These are phyloP conservation scores for Wickerhamomyces bisporus DNA, from an alignment of 805 yeast genomes.

Conservation along the genomic window DNA sequence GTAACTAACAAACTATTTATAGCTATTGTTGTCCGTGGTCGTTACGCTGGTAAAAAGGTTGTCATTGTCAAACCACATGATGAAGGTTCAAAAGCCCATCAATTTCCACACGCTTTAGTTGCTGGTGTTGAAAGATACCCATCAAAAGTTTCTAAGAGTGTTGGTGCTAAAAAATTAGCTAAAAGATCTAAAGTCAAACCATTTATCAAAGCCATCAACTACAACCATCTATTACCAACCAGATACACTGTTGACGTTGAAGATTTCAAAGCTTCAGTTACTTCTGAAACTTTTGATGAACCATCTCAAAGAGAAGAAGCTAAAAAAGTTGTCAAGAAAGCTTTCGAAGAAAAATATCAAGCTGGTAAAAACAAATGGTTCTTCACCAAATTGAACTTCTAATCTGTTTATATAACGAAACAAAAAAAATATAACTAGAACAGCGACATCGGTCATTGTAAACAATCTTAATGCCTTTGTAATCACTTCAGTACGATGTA, in stretches of 20 bases:
- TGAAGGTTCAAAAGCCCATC: conserved; percentile 98
- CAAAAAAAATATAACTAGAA: not conserved
- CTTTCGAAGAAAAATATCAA: conserved; percentile 98
- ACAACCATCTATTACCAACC: conserved; percentile 99
- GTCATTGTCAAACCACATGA: conserved; percentile 98
- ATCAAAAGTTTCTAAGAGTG: conserved; percentile 89
- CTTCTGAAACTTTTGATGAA: conserved; percentile 92
- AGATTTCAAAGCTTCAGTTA: conserved; percentile 83
- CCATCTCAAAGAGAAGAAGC: conserved; percentile 99
- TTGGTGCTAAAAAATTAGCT: conserved; percentile 94
- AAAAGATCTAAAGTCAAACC: conserved; percentile 99
- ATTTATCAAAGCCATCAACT: conserved; percentile 97
- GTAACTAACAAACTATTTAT: conserved; percentile 9
- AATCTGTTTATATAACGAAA: conserved; percentile 20
- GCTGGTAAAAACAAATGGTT: conserved; percentile 99
- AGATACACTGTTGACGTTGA: conserved; percentile 98
- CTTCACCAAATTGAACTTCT: conserved; percentile 95
- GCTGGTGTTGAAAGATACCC: conserved; percentile 99
- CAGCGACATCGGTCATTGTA: no score
- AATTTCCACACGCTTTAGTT: conserved; percentile 98
- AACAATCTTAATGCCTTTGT: no score
- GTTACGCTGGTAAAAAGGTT: conserved; percentile 99
- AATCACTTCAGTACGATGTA: no score
- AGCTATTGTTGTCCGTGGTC: conserved; percentile 98
- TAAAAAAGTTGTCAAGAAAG: conserved; percentile 97